Percentiles rank a stretch among this genome's conserved stretches.
These are phyloP conservation scores for Rutstroemia sp. DNA, from an alignment of 2,329 filamentous ascomycete genomes.

Conservation along the genomic window DNA sequence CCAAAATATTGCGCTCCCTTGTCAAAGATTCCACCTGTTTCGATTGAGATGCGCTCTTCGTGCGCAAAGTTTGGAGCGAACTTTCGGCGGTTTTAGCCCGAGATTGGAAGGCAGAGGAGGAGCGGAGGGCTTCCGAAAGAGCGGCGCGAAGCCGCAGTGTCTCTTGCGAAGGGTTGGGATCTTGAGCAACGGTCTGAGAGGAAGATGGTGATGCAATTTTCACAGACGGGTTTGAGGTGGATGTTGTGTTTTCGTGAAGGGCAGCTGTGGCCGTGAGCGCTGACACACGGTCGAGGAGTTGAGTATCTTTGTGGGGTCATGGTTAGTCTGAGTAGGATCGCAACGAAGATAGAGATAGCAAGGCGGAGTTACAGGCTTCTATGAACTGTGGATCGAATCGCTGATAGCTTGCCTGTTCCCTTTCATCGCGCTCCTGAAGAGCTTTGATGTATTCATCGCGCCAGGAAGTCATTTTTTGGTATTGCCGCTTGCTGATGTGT, in stretches of 20 bases:
- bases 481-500: slow-evolving; percentile 7
- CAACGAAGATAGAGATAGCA: background rate
- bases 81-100: slow-evolving; percentile 54
- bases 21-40: slow-evolving; percentile 55
- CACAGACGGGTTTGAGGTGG: slow-evolving; percentile 14
- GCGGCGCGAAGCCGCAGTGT: slow-evolving; percentile 55
- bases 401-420: slow-evolving; percentile 54
- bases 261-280: slow-evolving; percentile 53
- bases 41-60: slow-evolving; percentile 50
- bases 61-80: slow-evolving; percentile 57
- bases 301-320: slow-evolving; percentile 43
- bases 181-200: slow-evolving; percentile 29
- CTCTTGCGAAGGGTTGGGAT: slow-evolving; percentile 22
- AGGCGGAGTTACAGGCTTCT: slow-evolving; percentile 58
- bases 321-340: background rate
- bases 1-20: slow-evolving; percentile 52
- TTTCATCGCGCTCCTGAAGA: slow-evolving; percentile 63
- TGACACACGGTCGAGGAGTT: slow-evolving; percentile 60
- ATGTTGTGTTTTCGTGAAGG: slow-evolving; percentile 24
- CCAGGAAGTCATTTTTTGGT: slow-evolving; percentile 42
- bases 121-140: slow-evolving; percentile 68
- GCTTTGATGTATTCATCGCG: slow-evolving; percentile 72
- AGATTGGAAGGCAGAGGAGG: slow-evolving; percentile 59
- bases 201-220: slow-evolving; percentile 22
- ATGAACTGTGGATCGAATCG: slow-evolving; percentile 59